phyloP scores from a whole-genome alignment of 176 grass and related monocot genomes.

The Bromus sterilis region DNA sequence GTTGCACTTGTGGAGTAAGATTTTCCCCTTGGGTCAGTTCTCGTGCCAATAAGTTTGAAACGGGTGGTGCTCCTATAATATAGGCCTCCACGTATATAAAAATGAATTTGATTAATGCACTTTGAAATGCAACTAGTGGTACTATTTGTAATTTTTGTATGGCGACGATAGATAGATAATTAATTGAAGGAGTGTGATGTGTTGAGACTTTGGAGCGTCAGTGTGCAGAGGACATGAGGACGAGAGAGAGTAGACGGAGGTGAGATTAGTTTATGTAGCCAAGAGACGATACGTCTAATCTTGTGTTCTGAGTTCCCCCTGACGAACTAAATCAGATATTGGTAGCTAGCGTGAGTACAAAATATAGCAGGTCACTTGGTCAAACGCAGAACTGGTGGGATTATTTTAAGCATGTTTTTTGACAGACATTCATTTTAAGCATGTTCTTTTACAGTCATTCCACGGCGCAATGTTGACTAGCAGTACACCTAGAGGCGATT shows the following conservation, averaged over 20 bases:
- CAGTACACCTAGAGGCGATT: neutral
- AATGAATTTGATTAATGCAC: neutral
- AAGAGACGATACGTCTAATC: too few relatives aligned
- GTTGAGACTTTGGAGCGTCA: neutral
- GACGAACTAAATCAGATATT: neutral
- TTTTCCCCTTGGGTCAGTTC: neutral
- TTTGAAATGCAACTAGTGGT: neutral
- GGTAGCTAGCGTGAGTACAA: neutral
- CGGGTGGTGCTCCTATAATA: neutral
- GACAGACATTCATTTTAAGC: neutral
- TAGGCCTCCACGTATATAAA: neutral
- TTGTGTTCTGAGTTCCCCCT: constrained; percentile 12
- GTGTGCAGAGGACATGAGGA: neutral
- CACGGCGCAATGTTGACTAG: constrained; percentile 2
- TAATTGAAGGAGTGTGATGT: neutral
- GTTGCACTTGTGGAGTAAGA: too few relatives aligned
- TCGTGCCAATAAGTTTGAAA: neutral
- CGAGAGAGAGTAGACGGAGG: neutral
- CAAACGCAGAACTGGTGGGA: neutral
- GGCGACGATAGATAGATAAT: neutral
- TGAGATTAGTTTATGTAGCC: neutral
- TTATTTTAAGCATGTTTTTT: neutral
- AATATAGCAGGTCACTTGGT: neutral
- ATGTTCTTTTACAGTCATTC: constrained; percentile 5
- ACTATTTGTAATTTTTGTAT: neutral